Percentiles rank a stretch among this genome's conserved stretches.
phyloP scores from a whole-genome alignment of 2,329 filamentous ascomycete genomes.

The Lachnellula arida region DNA sequence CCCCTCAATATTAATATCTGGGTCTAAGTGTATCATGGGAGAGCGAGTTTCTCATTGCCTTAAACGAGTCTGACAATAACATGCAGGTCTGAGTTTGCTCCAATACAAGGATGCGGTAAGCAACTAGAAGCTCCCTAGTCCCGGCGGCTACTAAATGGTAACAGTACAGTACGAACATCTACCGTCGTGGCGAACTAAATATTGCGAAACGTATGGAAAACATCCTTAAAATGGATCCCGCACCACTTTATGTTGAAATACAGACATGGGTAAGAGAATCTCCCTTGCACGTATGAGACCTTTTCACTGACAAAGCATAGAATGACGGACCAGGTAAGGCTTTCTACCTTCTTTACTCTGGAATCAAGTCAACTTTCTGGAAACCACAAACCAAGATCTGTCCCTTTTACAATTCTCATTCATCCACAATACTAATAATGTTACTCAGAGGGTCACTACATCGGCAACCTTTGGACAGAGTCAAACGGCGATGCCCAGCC shows the following conservation, averaged over 20 bases:
- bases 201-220: slow-evolving; percentile 34
- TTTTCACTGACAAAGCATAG: no score
- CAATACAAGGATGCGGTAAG: slow-evolving; percentile 20
- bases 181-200: slow-evolving; percentile 33
- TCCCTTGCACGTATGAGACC: no score
- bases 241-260: slow-evolving; percentile 32
- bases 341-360: no score
- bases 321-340: no score
- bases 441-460: slow-evolving; percentile 36
- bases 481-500: slow-evolving; percentile 21
- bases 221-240: slow-evolving; percentile 29
- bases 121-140: neutral
- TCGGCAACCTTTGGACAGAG: slow-evolving; percentile 33
- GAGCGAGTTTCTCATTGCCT: no score
- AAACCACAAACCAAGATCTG: neutral
- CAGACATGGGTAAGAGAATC: slow-evolving; percentile 27
- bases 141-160: no score
- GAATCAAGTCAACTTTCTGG: no score
- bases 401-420: neutral
- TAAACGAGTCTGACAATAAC: neutral
- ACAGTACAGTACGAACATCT: slow-evolving; percentile 29
- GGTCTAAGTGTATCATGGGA: no score
- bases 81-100: neutral
- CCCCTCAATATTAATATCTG: no score
- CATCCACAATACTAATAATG: slow-evolving; percentile 27